Evolutionary conservation across 768 basidiomycete species (phyloP).

Genomic region (Fomitopsis serialis): DNA sequence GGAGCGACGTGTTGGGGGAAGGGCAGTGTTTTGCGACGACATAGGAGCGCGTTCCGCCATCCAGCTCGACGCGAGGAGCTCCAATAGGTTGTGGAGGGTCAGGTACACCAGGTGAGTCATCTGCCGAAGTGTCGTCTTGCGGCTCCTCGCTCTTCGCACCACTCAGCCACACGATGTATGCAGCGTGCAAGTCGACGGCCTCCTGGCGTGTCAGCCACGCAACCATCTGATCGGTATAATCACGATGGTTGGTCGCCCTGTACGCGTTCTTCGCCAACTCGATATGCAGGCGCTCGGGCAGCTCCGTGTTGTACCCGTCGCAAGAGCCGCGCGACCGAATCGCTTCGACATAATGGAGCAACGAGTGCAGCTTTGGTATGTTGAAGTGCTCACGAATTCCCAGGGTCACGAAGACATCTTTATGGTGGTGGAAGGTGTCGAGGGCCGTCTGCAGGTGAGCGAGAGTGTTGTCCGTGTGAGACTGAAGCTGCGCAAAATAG

Average conservation of each 20-base stretch:
- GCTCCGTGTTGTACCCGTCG: slow-evolving; percentile 37
- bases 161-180: slow-evolving; percentile 9
- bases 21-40: not conserved
- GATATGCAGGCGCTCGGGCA: slow-evolving; percentile 36
- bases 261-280: slow-evolving; percentile 35
- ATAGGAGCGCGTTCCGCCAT: not conserved
- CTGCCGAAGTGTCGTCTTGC: no score
- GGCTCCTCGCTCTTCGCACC: not conserved
- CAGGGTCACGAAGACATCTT: no score
- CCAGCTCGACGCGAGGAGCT: no score
- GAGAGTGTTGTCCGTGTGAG: no score
- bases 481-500: no score
- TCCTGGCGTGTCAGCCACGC: slow-evolving; percentile 28
- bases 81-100: no score
- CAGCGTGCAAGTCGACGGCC: slow-evolving; percentile 17
- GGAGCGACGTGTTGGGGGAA: not conserved
- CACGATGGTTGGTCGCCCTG: slow-evolving; percentile 27
- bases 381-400: slow-evolving; percentile 30
- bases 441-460: no score
- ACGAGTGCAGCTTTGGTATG: slow-evolving; percentile 37
- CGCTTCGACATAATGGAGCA: slow-evolving; percentile 26
- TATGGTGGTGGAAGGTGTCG: no score
- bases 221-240: slow-evolving; percentile 34
- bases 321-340: slow-evolving; percentile 30
- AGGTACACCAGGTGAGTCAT: no score